Percentiles rank a stretch among this genome's conserved stretches.
Evolutionary conservation across 1,284 basidiomycete genomes (phyloP).

Genomic region (Ustilago cynodontis): DNA sequence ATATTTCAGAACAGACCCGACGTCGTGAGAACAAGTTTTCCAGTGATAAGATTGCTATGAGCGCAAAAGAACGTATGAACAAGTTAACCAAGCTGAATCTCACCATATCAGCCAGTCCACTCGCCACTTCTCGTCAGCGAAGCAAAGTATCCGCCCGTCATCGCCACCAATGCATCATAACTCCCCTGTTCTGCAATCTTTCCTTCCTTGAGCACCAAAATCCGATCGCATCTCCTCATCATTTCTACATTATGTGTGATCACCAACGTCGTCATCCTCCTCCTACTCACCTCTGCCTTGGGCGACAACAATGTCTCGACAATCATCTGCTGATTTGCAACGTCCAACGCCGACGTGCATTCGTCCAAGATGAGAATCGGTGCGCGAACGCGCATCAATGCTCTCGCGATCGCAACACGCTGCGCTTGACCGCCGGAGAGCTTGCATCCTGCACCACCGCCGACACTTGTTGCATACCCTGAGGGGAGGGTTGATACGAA

Average conservation of each 20-base stretch:
- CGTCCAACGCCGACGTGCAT: constrained; percentile 89
- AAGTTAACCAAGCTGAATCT: not conserved
- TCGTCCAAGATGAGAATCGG: constrained; percentile 91
- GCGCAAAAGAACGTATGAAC: not conserved
- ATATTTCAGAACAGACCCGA: not conserved
- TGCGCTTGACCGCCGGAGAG: constrained; percentile 96
- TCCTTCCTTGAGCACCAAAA: constrained; percentile 85
- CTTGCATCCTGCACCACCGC: constrained; percentile 83
- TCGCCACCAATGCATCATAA: constrained; percentile 78
- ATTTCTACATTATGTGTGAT: constrained; percentile 92
- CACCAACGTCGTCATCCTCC: constrained; percentile 81
- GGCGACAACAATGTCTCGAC: constrained; percentile 78
- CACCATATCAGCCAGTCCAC: constrained; percentile 74
- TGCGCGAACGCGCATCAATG: constrained; percentile 78
- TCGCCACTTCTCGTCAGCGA: constrained; percentile 86
- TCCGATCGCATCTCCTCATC: constrained; percentile 91
- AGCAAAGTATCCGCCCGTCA: constrained; percentile 81
- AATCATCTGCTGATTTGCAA: constrained; percentile 70
- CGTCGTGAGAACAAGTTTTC: not conserved
- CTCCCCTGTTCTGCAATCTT: constrained; percentile 82
- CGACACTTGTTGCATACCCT: constrained; percentile 86
- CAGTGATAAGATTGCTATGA: not conserved
- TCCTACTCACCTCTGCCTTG: constrained; percentile 13
- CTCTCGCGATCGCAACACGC: constrained; percentile 89
- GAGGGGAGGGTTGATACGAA: constrained; percentile 84